Conservation (phyloP, 164 flowering plant species). For the Chloranthus sessilifolius region DNA sequence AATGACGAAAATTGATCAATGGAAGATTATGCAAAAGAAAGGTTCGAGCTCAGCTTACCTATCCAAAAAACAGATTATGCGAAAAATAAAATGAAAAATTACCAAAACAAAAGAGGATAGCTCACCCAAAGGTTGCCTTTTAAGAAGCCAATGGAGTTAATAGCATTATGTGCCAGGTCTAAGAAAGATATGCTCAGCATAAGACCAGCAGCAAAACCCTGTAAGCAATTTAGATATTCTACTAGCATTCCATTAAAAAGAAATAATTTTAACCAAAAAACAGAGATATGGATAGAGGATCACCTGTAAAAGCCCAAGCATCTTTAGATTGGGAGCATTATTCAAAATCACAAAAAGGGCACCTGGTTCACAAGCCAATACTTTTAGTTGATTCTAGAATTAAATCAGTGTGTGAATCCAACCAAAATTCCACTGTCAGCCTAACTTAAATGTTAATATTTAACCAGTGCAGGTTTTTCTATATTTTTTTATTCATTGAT, state of each 20-base stretch:
- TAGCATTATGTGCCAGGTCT: conserved; percentile 94
- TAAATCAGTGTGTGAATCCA: no score
- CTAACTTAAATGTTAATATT: no score
- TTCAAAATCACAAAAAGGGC: conserved; percentile 76
- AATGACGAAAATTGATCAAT: conserved; percentile 7
- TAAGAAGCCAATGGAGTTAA: conserved; percentile 88
- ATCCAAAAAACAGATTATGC: conserved; percentile 1
- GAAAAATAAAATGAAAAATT: background rate
- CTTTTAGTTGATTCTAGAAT: background rate
- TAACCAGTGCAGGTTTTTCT: no score
- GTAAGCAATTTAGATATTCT: conserved; percentile 4
- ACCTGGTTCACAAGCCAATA: conserved; percentile 53
- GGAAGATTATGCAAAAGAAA: background rate
- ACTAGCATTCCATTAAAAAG: background rate
- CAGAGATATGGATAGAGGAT: background rate
- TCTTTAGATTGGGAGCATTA: conserved; percentile 76
- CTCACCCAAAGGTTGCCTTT: conserved; percentile 92
- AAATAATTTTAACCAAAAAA: background rate
- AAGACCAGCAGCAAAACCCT: conserved; percentile 98
- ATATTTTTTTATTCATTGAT: no score
- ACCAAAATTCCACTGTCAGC: no score
- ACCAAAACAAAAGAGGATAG: conserved; percentile 1
- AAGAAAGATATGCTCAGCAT: conserved; percentile 97
- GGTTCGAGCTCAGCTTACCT: no score
- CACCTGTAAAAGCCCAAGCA: conserved; percentile 97